Evolutionary conservation across 306 rosid genomes (phyloP), one percentile per base, ranked within the genome.

Genomic region (Acacia confusa): DNA sequence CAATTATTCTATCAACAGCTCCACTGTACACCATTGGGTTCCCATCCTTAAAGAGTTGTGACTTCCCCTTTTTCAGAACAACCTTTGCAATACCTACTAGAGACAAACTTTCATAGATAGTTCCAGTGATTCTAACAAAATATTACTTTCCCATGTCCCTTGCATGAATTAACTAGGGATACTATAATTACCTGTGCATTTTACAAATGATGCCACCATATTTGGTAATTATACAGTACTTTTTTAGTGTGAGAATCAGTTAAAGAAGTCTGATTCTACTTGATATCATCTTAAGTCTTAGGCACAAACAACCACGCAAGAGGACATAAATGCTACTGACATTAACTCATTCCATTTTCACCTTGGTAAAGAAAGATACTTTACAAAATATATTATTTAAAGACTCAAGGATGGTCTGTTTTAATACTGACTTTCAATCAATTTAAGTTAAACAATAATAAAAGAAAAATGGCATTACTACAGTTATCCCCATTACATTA

Each of bases 1-100:
- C 99, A 32, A 93, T 84, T 48, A 95, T 90, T 89, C 97, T 90
- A 82, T 92, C 99, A 50, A 91, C 94, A 6, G 99, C 99, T 69
- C 99, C 97, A 76, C 99, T 93, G 80, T 95, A 92, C 43, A 93
- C 97, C 97, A 93, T 95, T 38, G 99, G 97, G 78, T 94, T 95
- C 17, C 99, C 99, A 89, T 91, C 97, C 90, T 95, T 95, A 86
- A 95, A 95, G 79, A 92, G 90, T 28, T 95, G 97, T 25, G 99
- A 86, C 90, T 95, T 95, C 78, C 97, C 99, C 84, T 91, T 95
- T 74, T 95, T 95, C 9, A 95, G 88, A 22, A 95, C 97, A 71
- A 95, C 95, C 87, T 87, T 95, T 25, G 97, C 97, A 84, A 91
- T 50, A 66, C 97, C 99, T 95, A 85, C 86, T 84, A 84, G 84